Evolutionary conservation across 2,329 filamentous ascomycete species (phyloP), one percentile per base, ranked within the genome.

Genomic region (Apiospora koreana): DNA sequence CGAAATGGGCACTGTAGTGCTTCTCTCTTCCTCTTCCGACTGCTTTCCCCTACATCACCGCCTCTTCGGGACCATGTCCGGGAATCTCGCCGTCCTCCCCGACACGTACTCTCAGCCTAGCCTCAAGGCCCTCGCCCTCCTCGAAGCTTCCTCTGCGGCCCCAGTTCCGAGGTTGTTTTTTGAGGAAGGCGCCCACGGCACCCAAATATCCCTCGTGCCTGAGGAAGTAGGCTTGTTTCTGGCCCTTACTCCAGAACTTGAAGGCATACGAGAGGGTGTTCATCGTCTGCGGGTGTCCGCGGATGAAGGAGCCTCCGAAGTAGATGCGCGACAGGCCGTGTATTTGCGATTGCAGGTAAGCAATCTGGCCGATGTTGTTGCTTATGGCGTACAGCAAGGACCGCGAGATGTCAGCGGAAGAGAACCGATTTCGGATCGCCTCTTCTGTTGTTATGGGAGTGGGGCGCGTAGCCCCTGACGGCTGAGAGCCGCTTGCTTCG

Each of bases 321-420:
- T 99, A 99, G 72, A 99, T 98, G 78, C 95, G 91, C 73, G 93
- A 92, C 35, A 98, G 86, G 64, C 92, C 89, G 83, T 99, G 95
- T 78, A 97, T 96, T 80, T 98, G 95, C 7, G 94, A 96, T 79
- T 98, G 96, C n/a, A 99, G 86, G 80, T 96, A 98, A 58, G 96
- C 94, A 76, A 99, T 97, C 83, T 99, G 96, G 21, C 96, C 96
- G 73, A 98, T 98, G 82, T 98, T 98, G 85, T 98, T 98, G 80
- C 93, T 95, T 75, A 98, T 94, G 31, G 96, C 96, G 82, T 97
- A 99, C 0, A 99, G 88, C 23, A 99, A 86, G 65, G 94, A 97
- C 42, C 95, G 88, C 31, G 94, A 96, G 73, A 99, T 94, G 81
- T 99, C 96, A 78, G 94, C 91, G 45, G 90, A 87, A 23, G 89